Evolutionary conservation across 306 rosid genomes (phyloP), one percentile per base, ranked within the genome.

Genomic region (Herpetospermum pedunculosum): DNA sequence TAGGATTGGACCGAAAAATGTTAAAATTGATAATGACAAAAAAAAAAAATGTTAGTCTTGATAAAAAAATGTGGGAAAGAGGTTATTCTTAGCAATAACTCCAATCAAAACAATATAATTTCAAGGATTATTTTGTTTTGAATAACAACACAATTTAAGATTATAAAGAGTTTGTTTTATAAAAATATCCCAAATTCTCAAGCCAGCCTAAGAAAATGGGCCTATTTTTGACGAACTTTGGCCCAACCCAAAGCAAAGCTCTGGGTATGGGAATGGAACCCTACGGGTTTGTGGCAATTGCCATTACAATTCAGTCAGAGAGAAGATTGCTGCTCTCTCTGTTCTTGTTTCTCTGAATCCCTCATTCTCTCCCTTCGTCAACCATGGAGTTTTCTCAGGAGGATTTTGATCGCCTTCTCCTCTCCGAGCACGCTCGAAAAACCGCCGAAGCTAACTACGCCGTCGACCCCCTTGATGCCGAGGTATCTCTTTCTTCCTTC

Each of bases 301-400:
- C 13, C 72, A 40, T 23, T 10, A 1, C 48, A 23, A 19, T 0
- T 13, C 1, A 65, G 47, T 35, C 48, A 12, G 52, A 65, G 53
- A 6, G 25, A 65, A 64, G 40, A 52, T 52, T 52, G 14, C n/a
- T n/a, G n/a, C n/a, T n/a, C 3, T 15, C 18, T 15, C 41, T 26
- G 64, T 12, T 54, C 37, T n/a, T 26, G 58, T 4, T 70, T 10
- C 3, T 43, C 57, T 18, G 55, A 70, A 26, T 29, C 8, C 15
- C 3, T 8, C 47, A 8, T 3, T 25, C 49, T 43, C 57, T 4
- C 26, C 9, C 2, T 3, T 75, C 44, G 2, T 29, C 54, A 15
- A 49, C 72, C 73, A 92, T 92, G 96, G 87, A 90, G 75, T 88
- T 86, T 59, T 63, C 90, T 58, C 85, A 88, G 57, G 86, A 81